Base-by-base conservation (phyloP, 1,284 basidiomycete species). In the Butyriboletus appendiculatus region DNA sequence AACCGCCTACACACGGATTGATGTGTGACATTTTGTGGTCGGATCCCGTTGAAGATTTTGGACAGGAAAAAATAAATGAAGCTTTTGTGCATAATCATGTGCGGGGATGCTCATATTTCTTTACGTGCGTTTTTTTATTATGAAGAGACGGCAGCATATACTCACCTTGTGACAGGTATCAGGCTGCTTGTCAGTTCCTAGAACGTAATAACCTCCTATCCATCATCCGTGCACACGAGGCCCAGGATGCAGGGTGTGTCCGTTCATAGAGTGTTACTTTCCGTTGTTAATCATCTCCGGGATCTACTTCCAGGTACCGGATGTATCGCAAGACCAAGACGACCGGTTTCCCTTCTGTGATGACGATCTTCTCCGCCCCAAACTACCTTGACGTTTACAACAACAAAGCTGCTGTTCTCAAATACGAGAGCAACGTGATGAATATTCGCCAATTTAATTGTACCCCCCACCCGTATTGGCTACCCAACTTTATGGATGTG, bases 241-340 rank as follows among this genome's bases (percentile, higher is more conserved):
- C 94, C 16, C 94, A 97, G 72, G 94, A 97, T 75, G 92, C 94
- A 24, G 95, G 95, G 82, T 92, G 60, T 50, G 84, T 72, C n/a
- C 15, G 8, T 34, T 26, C n/a, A 26, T 5, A 15, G 10, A 7
- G 4, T 24, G 11, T 28, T 10, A 0, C 14, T 48, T 11, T 33
- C 12, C 10, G 4, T n/a, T 8, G 8, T 20, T 24, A 24, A 24
- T 32, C 56, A 57, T 60, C 24, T 59, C n/a, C 7, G 33, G 16
- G 41, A 41, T 48, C 15, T 3, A 24, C 37, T 16, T 33, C 2
- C 34, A 93, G 91, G 7, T 96, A 95, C 71, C 90, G 95, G 55
- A 97, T 97, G 95, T 97, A 97, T 72, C 89, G 93, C 64, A 97
- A 97, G 76, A 96, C 95, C 16, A 92, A 94, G 73, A 92, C 91